Percentiles rank a stretch among this genome's conserved stretches.
Conservation (phyloP, 441 rosid species). For the Omphalea diandra region DNA sequence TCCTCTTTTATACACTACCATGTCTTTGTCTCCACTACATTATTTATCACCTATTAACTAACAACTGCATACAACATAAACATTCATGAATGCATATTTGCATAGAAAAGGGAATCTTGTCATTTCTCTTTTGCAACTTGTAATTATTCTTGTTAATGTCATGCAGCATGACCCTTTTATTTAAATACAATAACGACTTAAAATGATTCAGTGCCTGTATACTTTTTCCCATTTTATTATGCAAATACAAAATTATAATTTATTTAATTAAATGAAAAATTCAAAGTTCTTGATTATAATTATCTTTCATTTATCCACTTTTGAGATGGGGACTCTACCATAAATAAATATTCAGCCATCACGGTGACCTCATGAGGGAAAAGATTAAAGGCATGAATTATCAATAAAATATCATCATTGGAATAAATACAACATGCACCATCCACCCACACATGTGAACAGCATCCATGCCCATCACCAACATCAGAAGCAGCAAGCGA, state of each 20-base stretch:
- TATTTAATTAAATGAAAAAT: no score
- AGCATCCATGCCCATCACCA: conserved; percentile 27
- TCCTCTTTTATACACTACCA: neutral
- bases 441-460: conserved; percentile 19
- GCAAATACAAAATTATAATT: no score
- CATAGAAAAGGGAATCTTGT: conserved; percentile 22
- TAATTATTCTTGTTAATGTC: neutral
- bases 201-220: no score
- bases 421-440: conserved; percentile 32
- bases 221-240: no score
- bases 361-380: conserved; percentile 1
- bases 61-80: neutral
- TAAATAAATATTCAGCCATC: conserved; percentile 7
- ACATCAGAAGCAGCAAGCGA: conserved; percentile 25
- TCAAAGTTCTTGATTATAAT: neutral
- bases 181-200: neutral
- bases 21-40: conserved; percentile 13
- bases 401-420: conserved; percentile 26
- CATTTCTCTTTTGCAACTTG: neutral
- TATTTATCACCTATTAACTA: neutral
- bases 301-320: neutral
- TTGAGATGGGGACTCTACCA: neutral
- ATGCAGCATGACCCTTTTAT: neutral
- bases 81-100: neutral
- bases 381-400: conserved; percentile 23